phyloP scores from a whole-genome alignment of 1,139 yeast species.

The Pichia inconspicua region DNA sequence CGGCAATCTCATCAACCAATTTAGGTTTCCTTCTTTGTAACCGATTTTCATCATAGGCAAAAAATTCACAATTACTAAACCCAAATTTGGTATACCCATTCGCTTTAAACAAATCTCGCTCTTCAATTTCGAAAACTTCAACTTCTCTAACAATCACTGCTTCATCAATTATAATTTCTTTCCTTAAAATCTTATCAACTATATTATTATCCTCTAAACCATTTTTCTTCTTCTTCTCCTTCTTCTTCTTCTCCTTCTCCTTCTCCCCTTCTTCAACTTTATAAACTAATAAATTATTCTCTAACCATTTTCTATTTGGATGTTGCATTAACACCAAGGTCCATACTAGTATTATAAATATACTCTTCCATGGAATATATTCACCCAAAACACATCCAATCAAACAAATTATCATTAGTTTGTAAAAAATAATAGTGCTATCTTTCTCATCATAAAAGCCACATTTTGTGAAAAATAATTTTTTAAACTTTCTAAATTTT shows the following conservation, averaged over 20 bases:
- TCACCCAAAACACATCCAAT: conserved; percentile 47
- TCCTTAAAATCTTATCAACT: neutral
- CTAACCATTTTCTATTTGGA: conserved; percentile 31
- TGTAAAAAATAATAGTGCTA: conserved; percentile 47
- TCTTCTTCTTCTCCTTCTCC: neutral
- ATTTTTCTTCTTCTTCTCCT: neutral
- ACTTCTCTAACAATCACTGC: conserved; percentile 52
- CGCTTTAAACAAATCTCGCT: conserved; percentile 51
- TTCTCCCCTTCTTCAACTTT: neutral
- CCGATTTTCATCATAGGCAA: conserved; percentile 42
- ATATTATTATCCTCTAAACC: neutral
- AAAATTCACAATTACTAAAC: conserved; percentile 46
- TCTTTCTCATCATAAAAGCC: conserved; percentile 65
- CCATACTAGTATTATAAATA: conserved; percentile 57
- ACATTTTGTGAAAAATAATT: conserved; percentile 53
- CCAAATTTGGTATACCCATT: conserved; percentile 49
- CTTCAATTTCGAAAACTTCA: conserved; percentile 70
- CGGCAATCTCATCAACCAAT: conserved; percentile 50
- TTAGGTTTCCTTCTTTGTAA: conserved; percentile 55
- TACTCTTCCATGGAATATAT: conserved; percentile 58
- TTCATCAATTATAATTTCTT: conserved; percentile 49
- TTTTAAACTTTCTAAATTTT: conserved; percentile 46
- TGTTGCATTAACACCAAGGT: conserved; percentile 40
- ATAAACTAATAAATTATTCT: no score
- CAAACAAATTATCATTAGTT: conserved; percentile 28